Evolutionary conservation across 2,329 filamentous ascomycete species (phyloP).

Genomic region (Xylaria sp.): DNA sequence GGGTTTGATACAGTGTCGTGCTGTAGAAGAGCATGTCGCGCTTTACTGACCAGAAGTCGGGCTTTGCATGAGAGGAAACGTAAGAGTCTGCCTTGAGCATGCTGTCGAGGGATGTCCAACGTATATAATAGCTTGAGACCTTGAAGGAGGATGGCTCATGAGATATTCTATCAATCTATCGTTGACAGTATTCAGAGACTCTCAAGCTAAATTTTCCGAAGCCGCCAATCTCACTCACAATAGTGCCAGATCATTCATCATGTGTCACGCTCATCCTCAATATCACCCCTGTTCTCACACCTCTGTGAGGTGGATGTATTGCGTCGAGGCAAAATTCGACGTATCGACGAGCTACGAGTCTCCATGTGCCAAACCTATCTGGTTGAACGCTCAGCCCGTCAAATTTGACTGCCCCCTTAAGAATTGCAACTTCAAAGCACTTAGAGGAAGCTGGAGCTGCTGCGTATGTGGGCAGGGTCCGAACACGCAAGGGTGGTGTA

Average conservation of each 20-base stretch:
- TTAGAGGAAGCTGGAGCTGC: conserved; percentile 65
- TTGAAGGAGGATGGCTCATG: neutral
- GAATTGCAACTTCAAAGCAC: conserved; percentile 62
- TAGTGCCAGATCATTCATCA: conserved; percentile 46
- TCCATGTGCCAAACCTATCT: conserved; percentile 61
- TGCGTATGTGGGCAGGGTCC: conserved; percentile 63
- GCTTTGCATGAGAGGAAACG: conserved; percentile 34
- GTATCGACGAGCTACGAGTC: conserved; percentile 61
- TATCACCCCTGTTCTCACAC: conserved; percentile 64
- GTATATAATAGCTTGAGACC: conserved; percentile 31
- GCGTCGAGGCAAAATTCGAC: conserved; percentile 61
- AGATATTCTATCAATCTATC: conserved; percentile 5
- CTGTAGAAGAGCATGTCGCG: conserved; percentile 37
- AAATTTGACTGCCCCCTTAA: conserved; percentile 60
- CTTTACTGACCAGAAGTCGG: conserved; percentile 40
- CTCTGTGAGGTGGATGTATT: conserved; percentile 67
- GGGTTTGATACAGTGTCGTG: conserved; percentile 29
- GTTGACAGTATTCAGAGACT: conserved; percentile 2
- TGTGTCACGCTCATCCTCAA: conserved; percentile 67
- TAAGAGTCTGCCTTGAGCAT: conserved; percentile 7
- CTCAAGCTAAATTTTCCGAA: conserved; percentile 2
- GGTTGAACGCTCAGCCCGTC: conserved; percentile 58
- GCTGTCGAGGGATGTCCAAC: neutral
- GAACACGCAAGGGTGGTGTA: conserved; percentile 66
- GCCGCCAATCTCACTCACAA: conserved; percentile 3